Conservation (phyloP, 331 rosid genomes). For the Phaseolus coccineus region DNA sequence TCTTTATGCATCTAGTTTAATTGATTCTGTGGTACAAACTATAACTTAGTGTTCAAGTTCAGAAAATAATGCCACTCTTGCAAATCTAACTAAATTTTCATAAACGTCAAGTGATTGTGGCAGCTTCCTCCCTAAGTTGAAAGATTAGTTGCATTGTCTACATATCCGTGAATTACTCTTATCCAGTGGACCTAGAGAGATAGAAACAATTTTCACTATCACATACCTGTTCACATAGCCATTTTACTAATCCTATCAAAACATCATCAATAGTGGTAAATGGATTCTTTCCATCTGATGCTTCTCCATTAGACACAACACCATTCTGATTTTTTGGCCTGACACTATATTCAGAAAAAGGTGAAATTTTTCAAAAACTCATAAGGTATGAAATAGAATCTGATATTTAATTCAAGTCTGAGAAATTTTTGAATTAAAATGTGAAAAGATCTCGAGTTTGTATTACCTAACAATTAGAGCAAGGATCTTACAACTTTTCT, state of each 20-base stretch:
- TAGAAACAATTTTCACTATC: constrained; percentile 28
- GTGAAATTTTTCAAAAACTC: constrained; percentile 26
- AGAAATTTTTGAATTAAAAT: constrained; percentile 34
- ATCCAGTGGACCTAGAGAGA: background rate
- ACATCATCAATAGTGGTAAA: constrained; percentile 78
- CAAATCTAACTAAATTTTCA: constrained; percentile 27
- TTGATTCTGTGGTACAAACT: constrained; percentile 17
- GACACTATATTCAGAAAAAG: constrained; percentile 61
- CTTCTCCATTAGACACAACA: constrained; percentile 65
- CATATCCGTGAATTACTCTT: constrained; percentile 23
- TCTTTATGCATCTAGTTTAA: background rate
- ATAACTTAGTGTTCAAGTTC: constrained; percentile 36
- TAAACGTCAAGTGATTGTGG: background rate
- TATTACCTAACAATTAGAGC: constrained; percentile 82
- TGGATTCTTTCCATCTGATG: constrained; percentile 74
- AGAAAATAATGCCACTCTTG: constrained; percentile 12
- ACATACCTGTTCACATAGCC: constrained; percentile 98
- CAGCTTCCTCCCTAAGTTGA: constrained; percentile 27
- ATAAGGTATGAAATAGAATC: constrained; percentile 32
- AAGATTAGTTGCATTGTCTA: background rate
- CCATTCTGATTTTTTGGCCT: constrained; percentile 75
- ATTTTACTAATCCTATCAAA: constrained; percentile 86
- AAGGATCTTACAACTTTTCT: constrained; percentile 97
- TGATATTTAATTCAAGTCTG: constrained; percentile 23
- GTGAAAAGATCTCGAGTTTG: constrained; percentile 18